A percentile compares a stretch with the other conserved stretches of the same genome.
phyloP scores from a whole-genome alignment of 1,284 basidiomycete genomes.

The Takashimella tepidaria region DNA sequence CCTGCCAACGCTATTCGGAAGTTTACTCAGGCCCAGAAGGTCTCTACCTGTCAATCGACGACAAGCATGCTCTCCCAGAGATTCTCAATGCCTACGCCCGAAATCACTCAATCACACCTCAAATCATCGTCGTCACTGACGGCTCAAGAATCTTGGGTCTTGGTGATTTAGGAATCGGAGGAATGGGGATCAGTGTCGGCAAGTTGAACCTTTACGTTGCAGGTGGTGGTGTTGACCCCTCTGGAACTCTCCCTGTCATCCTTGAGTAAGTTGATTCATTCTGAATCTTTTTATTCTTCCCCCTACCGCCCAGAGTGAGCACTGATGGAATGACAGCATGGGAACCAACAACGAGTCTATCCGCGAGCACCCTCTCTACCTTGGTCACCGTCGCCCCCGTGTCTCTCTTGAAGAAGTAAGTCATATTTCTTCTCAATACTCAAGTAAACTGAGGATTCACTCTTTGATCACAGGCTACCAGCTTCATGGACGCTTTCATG shows the following conservation, averaged over 20 bases:
- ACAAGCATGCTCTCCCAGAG: constrained; percentile 55
- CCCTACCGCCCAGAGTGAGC: constrained; percentile 62
- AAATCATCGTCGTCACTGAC: constrained; percentile 83
- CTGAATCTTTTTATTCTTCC: constrained; percentile 72
- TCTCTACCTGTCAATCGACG: constrained; percentile 71
- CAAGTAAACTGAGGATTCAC: not conserved
- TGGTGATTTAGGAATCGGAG: constrained; percentile 67
- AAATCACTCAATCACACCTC: constrained; percentile 62
- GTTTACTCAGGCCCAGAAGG: constrained; percentile 74
- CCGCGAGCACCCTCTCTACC: constrained; percentile 83
- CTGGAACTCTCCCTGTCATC: constrained; percentile 77
- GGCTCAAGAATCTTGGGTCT: constrained; percentile 90
- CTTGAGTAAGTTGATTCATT: constrained; percentile 47
- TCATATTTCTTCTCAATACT: not conserved
- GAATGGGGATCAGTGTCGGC: constrained; percentile 86
- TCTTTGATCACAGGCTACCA: constrained; percentile 41
- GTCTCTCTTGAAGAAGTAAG: constrained; percentile 60
- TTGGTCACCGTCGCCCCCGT: constrained; percentile 72
- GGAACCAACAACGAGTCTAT: constrained; percentile 82
- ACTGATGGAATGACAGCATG: constrained; percentile 47
- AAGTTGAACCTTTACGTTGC: constrained; percentile 90
- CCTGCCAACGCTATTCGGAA: constrained; percentile 75
- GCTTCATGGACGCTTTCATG: constrained; percentile 94
- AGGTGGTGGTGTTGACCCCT: constrained; percentile 73
- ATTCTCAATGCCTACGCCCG: constrained; percentile 44